Evolutionary conservation across 2,329 filamentous ascomycete species (phyloP).

Genomic region (Meredithiella fracta): DNA sequence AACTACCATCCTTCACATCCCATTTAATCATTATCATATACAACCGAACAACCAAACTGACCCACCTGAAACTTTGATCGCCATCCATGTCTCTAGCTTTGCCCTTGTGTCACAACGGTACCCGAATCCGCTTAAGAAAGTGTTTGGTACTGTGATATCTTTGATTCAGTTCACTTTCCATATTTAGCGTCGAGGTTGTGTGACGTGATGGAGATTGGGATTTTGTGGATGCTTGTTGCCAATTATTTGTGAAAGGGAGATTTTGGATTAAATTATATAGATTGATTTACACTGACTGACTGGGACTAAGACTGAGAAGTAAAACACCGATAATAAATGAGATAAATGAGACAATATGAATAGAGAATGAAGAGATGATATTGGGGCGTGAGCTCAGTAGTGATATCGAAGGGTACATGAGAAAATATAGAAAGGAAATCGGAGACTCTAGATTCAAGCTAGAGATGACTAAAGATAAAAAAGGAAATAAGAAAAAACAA

Average conservation of each 20-base stretch:
- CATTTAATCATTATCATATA: neutral
- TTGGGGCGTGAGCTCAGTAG: neutral
- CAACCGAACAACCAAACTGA: neutral
- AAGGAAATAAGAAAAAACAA: neutral
- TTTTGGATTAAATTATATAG: neutral
- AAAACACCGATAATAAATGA: neutral
- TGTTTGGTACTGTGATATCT: neutral
- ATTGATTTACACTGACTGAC: neutral
- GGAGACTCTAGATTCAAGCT: too few species aligned
- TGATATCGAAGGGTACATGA: neutral
- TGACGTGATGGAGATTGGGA: neutral
- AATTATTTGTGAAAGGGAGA: neutral
- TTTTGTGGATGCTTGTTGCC: neutral
- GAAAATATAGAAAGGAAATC: neutral
- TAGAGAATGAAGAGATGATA: neutral
- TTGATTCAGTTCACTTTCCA: neutral
- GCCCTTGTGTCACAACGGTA: neutral
- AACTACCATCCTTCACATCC: too few species aligned
- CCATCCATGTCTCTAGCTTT: neutral
- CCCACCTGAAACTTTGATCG: neutral
- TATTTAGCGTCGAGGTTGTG: neutral
- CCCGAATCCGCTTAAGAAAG: neutral
- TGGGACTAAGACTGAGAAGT: neutral
- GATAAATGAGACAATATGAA: neutral
- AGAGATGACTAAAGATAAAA: neutral